Evolutionary conservation across 148 eudicot species (phyloP), one percentile per base, ranked within the genome.

Genomic region (Cornus suecica): DNA sequence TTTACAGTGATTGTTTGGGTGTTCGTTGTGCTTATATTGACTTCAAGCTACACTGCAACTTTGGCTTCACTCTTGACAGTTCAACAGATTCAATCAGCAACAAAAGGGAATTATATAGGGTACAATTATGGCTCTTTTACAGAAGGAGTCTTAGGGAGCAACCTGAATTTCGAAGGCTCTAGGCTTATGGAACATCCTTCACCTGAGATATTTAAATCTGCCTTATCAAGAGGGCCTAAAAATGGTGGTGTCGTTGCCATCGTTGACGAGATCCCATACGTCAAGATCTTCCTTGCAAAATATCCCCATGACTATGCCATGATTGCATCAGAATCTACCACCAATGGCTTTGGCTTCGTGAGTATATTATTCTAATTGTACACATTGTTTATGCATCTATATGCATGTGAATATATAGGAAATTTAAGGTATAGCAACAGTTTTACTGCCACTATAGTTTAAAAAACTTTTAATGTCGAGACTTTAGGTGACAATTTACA

Each of bases 241-340:
- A 66, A 63, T 25, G 81, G 81, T 13, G 78, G 71, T 65, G 71
- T 73, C 63, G 71, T 6, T 66, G 78, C 83, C 42, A 76, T 83
- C n/a, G 4, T 83, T 64, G 86, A 79, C 20, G 86, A 83, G 52
- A 34, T 79, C 3, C 86, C 86, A 14, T 83, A 83, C 68, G 2
- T 82, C 65, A 74, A 74, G 34, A 1, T 60, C 42, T 74, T 82
- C 67, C 61, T 74, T 2, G 73, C 72, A 0, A 69, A 64, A 41
- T 78, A 74, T 66, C 25, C 78, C 22, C 23, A 10, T 32, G 68
- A 45, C 10, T 74, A 69, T 30, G 65, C 81, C 72, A 70, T 82
- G 72, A 11, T 82, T 20, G 73, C 64, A 5, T 52, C 84, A 10
- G 2, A 69, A 23, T 10, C 42, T 26, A 74, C 29, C 70, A 78